phyloP scores from a whole-genome alignment of 2,329 filamentous ascomycete species.

The Gaeumannomyces sp. region DNA sequence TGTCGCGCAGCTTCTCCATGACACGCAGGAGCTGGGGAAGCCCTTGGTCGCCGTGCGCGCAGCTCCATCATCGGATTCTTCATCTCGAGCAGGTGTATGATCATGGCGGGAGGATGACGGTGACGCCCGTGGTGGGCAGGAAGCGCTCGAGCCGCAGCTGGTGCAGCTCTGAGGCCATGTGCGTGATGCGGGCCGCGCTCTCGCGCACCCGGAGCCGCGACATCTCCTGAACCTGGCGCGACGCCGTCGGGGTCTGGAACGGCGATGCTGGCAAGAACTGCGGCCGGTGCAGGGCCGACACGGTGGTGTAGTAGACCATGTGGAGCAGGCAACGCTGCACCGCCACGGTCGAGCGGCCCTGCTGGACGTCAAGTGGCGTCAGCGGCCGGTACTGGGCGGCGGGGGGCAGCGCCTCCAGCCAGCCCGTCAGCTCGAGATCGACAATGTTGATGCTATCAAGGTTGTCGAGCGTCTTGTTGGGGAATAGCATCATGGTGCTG shows the following conservation, averaged over 20 bases:
- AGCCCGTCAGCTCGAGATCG: constrained; percentile 71
- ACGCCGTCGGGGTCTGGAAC: constrained; percentile 41
- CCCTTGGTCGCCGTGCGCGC: constrained; percentile 66
- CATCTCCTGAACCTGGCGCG: constrained; percentile 69
- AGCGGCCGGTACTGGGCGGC: constrained; percentile 63
- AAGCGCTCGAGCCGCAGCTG: constrained; percentile 67
- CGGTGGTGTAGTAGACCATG: constrained; percentile 89
- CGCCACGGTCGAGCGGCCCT: constrained; percentile 52
- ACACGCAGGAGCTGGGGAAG: constrained; percentile 90
- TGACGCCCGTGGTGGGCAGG: constrained; percentile 84
- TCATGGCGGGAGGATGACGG: constrained; percentile 84
- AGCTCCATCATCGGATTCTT: constrained; percentile 71
- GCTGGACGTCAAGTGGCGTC: constrained; percentile 47
- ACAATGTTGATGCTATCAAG: constrained; percentile 72
- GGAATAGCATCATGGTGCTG: constrained; percentile 81
- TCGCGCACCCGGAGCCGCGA: constrained; percentile 78
- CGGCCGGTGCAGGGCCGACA: constrained; percentile 84
- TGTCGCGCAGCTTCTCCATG: constrained; percentile 78
- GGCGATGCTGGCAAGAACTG: constrained; percentile 77
- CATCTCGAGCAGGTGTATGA: constrained; percentile 89
- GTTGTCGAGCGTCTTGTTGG: constrained; percentile 78
- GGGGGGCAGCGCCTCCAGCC: constrained; percentile 65
- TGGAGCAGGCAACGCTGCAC: constrained; percentile 81
- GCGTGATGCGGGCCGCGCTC: constrained; percentile 79
- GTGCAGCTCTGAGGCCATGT: constrained; percentile 73